Evolutionary conservation across 805 yeast genomes (phyloP).

Genomic region (Wickerhamiella alocasiicola): DNA sequence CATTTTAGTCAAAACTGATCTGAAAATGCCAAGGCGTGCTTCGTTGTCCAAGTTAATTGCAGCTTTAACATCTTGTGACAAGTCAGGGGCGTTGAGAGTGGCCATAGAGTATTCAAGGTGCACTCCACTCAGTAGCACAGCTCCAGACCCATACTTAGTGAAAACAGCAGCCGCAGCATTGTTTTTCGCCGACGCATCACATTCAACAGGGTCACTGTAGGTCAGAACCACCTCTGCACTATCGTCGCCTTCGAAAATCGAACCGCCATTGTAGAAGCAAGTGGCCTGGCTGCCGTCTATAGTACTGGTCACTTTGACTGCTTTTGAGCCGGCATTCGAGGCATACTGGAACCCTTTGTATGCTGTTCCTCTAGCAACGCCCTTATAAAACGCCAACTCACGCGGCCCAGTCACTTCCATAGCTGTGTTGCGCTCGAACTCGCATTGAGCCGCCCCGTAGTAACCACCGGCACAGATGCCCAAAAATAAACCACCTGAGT

Average conservation of each 20-base stretch:
- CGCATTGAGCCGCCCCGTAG: conserved; percentile 60
- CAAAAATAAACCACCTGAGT: conserved; percentile 66
- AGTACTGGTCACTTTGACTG: conserved; percentile 29
- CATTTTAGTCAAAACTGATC: conserved; percentile 41
- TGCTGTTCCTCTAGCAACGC: conserved; percentile 70
- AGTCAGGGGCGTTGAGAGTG: conserved; percentile 28
- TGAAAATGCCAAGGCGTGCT: conserved; percentile 44
- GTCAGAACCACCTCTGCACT: conserved; percentile 63
- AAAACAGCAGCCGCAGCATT: conserved; percentile 57
- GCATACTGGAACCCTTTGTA: conserved; percentile 70
- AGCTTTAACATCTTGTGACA: conserved; percentile 29
- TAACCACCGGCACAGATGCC: conserved; percentile 98
- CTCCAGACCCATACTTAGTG: conserved; percentile 60
- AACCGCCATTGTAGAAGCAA: conserved; percentile 80
- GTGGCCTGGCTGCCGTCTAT: conserved; percentile 11
- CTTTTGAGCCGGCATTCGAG: conserved; percentile 62
- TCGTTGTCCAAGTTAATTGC: conserved; percentile 34
- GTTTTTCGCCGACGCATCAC: conserved; percentile 29
- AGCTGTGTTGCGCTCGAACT: conserved; percentile 64
- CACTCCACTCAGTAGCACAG: conserved; percentile 64
- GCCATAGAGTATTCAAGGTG: conserved; percentile 77
- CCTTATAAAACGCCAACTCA: conserved; percentile 74
- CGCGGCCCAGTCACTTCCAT: conserved; percentile 80
- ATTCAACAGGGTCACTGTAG: conserved; percentile 43
- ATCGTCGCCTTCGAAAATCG: conserved; percentile 52